phyloP scores from a whole-genome alignment of 2,329 filamentous ascomycete genomes.

The Fusarium napiforme region DNA sequence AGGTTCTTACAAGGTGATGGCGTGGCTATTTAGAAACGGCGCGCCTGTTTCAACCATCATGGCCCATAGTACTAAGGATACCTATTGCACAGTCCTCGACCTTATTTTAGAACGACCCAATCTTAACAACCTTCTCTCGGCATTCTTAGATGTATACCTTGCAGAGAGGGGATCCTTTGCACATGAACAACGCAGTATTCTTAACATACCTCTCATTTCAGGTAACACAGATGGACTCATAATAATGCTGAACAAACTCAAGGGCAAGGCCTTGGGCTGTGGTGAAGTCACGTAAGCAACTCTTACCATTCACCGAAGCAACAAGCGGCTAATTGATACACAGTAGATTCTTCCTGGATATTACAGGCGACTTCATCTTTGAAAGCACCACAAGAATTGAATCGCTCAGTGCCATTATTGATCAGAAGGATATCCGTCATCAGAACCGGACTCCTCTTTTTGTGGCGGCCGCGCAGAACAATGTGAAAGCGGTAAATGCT shows the following conservation, averaged over 20 bases:
- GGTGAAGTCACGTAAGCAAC: background rate
- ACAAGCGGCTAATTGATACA: background rate
- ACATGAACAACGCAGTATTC: background rate
- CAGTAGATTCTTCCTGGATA: background rate
- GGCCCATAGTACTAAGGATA: background rate
- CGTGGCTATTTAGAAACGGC: background rate
- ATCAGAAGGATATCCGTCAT: background rate
- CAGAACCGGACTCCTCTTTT: background rate
- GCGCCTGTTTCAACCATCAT: background rate
- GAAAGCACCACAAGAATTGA: background rate
- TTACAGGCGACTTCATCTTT: background rate
- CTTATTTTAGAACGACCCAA: background rate
- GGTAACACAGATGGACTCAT: background rate
- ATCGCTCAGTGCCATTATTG: background rate
- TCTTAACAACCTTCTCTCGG: background rate
- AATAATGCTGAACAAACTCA: background rate
- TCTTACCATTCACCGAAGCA: background rate
- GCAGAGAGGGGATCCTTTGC: background rate
- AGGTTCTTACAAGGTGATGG: background rate
- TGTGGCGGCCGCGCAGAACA: background rate
- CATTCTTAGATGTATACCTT: background rate
- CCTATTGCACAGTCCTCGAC: background rate
- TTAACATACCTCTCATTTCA: rapidly evolving
- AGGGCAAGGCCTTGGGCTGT: rapidly evolving
- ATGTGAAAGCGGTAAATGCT: background rate